These are phyloP conservation scores for Marsdenia floribunda DNA, from an alignment of 257 asterid genomes.

Conservation along the genomic window DNA sequence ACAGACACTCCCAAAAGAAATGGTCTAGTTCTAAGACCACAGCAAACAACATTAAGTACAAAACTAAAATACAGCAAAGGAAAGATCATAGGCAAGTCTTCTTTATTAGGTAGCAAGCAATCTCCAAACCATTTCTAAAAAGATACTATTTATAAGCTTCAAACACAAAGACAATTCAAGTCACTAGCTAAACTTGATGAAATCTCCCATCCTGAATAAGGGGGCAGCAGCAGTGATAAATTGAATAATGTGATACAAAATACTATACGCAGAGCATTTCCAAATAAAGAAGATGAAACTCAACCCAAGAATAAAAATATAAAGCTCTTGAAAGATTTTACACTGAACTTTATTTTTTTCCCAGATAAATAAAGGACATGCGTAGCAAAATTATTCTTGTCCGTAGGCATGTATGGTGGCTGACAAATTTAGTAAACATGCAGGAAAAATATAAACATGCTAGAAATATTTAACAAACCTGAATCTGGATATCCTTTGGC, in stretches of 20 bases:
- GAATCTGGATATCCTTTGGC: slow-evolving; percentile 31
- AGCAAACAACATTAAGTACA: background rate
- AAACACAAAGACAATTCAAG: background rate
- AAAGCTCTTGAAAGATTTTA: background rate
- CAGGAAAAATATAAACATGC: background rate
- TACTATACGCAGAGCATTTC: background rate
- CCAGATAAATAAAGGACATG: background rate
- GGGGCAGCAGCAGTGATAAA: background rate
- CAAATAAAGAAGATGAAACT: background rate
- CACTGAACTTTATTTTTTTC: too few species aligned
- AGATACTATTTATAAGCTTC: background rate
- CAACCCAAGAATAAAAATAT: background rate
- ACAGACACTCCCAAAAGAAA: too few species aligned
- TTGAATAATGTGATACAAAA: background rate
- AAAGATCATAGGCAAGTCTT: background rate
- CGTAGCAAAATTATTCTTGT: background rate
- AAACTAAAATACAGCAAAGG: background rate
- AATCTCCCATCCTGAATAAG: background rate
- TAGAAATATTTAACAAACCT: slow-evolving; percentile 26
- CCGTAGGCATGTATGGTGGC: background rate
- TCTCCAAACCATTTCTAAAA: background rate
- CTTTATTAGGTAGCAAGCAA: background rate
- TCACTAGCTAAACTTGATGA: too few species aligned
- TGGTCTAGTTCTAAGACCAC: background rate
- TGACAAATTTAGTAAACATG: background rate